Evolutionary conservation across 2,329 filamentous ascomycete species (phyloP), one percentile per base, ranked within the genome.

Genomic region (Massarina eburnea): DNA sequence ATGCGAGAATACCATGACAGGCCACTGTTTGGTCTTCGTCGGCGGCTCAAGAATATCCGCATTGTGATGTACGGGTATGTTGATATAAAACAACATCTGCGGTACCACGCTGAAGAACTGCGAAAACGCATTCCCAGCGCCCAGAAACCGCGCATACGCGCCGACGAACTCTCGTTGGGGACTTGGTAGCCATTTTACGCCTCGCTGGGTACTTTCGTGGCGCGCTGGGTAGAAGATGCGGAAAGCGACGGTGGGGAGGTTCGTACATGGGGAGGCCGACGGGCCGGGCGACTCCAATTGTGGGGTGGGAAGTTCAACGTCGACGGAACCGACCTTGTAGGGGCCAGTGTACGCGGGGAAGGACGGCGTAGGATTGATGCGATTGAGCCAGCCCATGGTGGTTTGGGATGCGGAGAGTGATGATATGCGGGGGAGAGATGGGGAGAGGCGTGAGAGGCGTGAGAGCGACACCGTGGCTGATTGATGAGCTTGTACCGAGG

Each of bases 1-100:
- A 64, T 95, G 90, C 1, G 89, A 94, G 71, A 95, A 95, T 51
- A 95, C 76, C 74, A 90, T 84, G 0, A 89, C 86, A 0, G 90
- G 89, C 86, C 88, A 94, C 72, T 82, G 75, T 45, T 76, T 73
- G 47, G 47, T 82, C 61, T 47, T 74, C 48, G 62, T 74, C 1
- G 69, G 66, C 18, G 74, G 67, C 24, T 71, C 62, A 29, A 84
- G 77, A 7, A 91, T 69, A 5, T 78, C 75, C 9, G 88, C 88
- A 64, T 91, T 88, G 56, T 88, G 84, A 54, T 83, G 77, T 20
- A 82, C 86, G 5, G 88, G 88, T 20, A 92, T 85, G 1, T 83
- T 79, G 37, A 88, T 82, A 64, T 86, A 89, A 66, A 89, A 82
- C 1, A 92, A 76, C 29, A 90, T 79, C 51, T 88, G 80, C 1